Conservation (phyloP, 1,284 basidiomycete species). For the Phellopilus nigrolimitatus region DNA sequence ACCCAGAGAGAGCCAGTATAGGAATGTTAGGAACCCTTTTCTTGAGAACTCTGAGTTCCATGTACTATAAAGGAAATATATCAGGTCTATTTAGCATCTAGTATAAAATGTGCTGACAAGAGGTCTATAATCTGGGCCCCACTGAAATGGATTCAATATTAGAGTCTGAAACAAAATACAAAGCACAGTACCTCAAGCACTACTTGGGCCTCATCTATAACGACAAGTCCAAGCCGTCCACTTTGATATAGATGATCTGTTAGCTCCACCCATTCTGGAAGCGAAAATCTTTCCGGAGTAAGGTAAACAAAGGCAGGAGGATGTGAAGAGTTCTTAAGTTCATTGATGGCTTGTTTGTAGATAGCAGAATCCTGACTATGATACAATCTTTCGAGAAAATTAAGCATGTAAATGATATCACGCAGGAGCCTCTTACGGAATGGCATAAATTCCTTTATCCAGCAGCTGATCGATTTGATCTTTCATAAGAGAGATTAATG, state of each 20-base stretch:
- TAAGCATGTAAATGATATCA: not conserved
- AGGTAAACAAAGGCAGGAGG: slow-evolving; percentile 1
- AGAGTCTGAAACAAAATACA: not conserved
- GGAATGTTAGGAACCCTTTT: not conserved
- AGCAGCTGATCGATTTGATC: not conserved
- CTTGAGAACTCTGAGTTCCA: not conserved
- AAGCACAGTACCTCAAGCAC: not conserved
- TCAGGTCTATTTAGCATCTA: not conserved
- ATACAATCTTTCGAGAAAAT: not conserved
- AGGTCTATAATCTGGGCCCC: not conserved
- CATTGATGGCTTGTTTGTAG: not conserved
- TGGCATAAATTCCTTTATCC: not conserved
- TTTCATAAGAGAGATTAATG: slow-evolving; percentile 5
- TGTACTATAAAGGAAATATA: not conserved
- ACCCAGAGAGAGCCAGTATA: slow-evolving; percentile 5
- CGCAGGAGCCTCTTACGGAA: not conserved
- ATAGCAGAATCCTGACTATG: not conserved
- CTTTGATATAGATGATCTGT: not conserved
- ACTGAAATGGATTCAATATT: not conserved
- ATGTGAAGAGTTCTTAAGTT: not conserved
- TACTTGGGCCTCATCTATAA: slow-evolving; percentile 4
- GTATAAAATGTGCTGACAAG: not conserved
- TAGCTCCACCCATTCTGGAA: not conserved
- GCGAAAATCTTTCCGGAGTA: not conserved
- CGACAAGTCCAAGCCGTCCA: not conserved